phyloP scores from a whole-genome alignment of 2,329 filamentous ascomycete genomes.

The Stenocarpella maydis region DNA sequence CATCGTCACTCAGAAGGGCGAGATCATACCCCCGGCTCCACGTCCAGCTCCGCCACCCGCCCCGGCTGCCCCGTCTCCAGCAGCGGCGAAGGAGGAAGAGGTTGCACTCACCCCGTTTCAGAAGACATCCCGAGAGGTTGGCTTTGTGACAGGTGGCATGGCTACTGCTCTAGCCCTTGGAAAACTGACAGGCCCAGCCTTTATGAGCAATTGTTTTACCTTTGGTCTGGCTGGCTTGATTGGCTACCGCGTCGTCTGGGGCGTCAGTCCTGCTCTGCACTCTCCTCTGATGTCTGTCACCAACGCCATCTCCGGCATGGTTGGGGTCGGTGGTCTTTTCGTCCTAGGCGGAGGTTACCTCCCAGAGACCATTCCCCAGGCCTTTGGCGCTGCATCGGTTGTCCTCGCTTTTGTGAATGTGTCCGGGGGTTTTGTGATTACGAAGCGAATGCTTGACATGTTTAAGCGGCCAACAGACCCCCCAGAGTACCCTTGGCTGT shows the following conservation, averaged over 20 bases:
- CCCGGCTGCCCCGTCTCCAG: constrained; percentile 59
- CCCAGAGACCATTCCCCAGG: constrained; percentile 80
- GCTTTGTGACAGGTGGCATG: constrained; percentile 80
- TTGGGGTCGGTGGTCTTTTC: constrained; percentile 87
- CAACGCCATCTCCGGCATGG: constrained; percentile 91
- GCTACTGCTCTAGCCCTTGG: constrained; percentile 77
- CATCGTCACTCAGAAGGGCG: constrained; percentile 81
- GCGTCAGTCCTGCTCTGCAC: constrained; percentile 82
- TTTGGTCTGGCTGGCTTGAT: constrained; percentile 86
- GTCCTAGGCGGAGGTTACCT: constrained; percentile 84
- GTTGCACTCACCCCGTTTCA: constrained; percentile 84
- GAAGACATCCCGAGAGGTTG: constrained; percentile 78
- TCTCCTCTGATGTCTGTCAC: constrained; percentile 93
- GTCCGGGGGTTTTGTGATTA: constrained; percentile 88
- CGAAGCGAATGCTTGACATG: constrained; percentile 94
- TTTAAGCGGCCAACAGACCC: constrained; percentile 88
- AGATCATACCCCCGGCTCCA: constrained; percentile 78
- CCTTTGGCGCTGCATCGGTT: constrained; percentile 80
- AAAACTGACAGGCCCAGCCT: constrained; percentile 81
- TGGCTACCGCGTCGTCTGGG: constrained; percentile 90
- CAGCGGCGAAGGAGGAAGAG: constrained; percentile 61
- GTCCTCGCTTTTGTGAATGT: constrained; percentile 89
- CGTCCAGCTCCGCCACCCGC: constrained; percentile 69
- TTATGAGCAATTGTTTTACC: constrained; percentile 89
- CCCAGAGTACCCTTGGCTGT: constrained; percentile 88